phyloP scores from a whole-genome alignment of 2,329 filamentous ascomycete species.

The Calonectria multiphialidica region DNA sequence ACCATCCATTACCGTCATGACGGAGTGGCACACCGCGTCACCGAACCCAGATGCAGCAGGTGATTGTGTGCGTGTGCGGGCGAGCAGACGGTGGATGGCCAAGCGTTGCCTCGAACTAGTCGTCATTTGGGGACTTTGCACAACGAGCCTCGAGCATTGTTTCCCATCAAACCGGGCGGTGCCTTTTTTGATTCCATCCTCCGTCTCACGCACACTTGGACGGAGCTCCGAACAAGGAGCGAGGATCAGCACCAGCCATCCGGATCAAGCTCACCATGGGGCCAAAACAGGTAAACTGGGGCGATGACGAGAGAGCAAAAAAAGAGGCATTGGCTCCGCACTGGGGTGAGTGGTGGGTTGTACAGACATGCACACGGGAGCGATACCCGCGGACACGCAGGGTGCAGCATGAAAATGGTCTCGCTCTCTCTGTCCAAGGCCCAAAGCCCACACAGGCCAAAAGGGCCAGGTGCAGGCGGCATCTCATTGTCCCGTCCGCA shows the following conservation, averaged over 20 bases:
- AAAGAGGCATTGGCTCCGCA: not conserved
- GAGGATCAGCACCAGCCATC: conserved; percentile 9
- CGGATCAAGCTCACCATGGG: not conserved
- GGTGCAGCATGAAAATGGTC: not conserved
- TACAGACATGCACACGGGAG: not conserved
- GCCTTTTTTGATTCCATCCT: not conserved
- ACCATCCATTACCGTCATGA: not conserved
- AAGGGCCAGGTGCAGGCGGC: not conserved
- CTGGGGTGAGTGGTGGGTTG: not conserved
- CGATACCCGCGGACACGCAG: not conserved
- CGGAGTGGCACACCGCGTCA: conserved; percentile 9
- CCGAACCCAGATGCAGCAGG: conserved; percentile 13
- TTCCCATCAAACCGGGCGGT: not conserved
- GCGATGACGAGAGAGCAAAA: not conserved
- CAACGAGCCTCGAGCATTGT: not conserved
- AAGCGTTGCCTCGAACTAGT: not conserved
- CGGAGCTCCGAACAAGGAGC: not conserved
- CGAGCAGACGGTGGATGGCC: not conserved
- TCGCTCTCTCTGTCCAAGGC: not conserved
- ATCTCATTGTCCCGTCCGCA: conserved; percentile 17
- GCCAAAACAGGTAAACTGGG: conserved; percentile 2
- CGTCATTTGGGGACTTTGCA: conserved; percentile 2
- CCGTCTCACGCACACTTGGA: conserved; percentile 5
- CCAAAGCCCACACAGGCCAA: not conserved
- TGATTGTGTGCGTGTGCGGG: not conserved